Evolutionary conservation across 129 eudicot species (phyloP).

Genomic region (Gnaphalium uliginosum): DNA sequence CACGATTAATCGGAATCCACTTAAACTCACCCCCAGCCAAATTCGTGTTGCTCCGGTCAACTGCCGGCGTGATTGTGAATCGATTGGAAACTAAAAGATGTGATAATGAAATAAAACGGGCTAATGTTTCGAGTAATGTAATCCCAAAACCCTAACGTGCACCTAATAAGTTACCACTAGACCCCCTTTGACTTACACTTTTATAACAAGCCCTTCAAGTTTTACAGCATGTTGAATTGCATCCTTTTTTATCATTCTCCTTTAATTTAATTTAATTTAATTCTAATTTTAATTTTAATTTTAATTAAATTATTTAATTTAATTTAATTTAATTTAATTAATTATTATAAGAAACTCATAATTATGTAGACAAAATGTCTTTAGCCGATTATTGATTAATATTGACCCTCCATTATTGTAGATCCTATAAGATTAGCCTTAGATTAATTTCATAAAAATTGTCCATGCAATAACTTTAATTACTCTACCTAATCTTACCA

Average conservation of each 20-base stretch:
- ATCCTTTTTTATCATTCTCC: not conserved
- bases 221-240: not conserved
- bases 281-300: too few species aligned
- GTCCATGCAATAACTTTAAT: too few species aligned
- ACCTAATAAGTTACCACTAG: not conserved
- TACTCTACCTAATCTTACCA: too few species aligned
- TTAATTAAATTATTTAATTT: too few species aligned
- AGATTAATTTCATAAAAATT: too few species aligned
- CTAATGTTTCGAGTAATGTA: not conserved
- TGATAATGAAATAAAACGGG: not conserved
- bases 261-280: too few species aligned
- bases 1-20: not conserved
- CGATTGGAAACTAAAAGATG: not conserved
- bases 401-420: too few species aligned
- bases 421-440: too few species aligned
- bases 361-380: too few species aligned
- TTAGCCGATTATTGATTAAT: too few species aligned
- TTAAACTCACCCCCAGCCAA: not conserved
- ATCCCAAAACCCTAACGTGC: slow-evolving; percentile 16
- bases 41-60: slow-evolving; percentile 20
- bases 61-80: slow-evolving; percentile 3
- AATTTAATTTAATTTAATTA: too few species aligned
- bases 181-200: slow-evolving; percentile 1
- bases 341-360: too few species aligned
- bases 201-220: not conserved